phyloP scores from a whole-genome alignment of 2,329 filamentous ascomycete species.

The Sarocladium oryzae region DNA sequence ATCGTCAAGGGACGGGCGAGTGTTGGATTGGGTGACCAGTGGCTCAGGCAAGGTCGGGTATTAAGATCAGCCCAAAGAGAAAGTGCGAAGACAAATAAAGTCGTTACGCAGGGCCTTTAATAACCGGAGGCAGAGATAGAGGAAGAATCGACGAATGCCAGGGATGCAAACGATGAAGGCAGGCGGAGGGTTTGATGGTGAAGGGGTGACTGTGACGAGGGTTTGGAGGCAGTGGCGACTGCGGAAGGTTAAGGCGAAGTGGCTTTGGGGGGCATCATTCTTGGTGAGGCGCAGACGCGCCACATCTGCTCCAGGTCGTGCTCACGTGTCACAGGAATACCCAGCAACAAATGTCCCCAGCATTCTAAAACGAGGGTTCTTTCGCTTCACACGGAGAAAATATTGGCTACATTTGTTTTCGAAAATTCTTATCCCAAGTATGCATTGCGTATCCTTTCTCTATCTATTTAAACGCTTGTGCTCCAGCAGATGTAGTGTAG shows the following conservation, averaged over 20 bases:
- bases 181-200: neutral
- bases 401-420: too few relatives aligned
- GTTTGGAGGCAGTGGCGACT: neutral
- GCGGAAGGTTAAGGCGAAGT: neutral
- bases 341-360: too few relatives aligned
- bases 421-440: too few relatives aligned
- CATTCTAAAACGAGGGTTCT: too few relatives aligned
- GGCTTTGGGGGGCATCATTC: conserved; percentile 1
- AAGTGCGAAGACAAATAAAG: neutral
- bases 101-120: neutral
- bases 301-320: neutral
- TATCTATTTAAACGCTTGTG: neutral
- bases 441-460: too few relatives aligned
- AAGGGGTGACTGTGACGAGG: neutral
- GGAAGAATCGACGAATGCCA: neutral
- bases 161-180: neutral
- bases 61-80: neutral
- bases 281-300: conserved; percentile 4
- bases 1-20: neutral
- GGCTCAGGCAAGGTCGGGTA: neutral
- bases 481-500: too few relatives aligned
- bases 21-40: neutral
- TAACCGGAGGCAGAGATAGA: neutral
- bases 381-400: too few relatives aligned
- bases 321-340: neutral